These are phyloP conservation scores for Tuber brumale DNA, from an alignment of 495 filamentous ascomycete species.

Conservation along the genomic window DNA sequence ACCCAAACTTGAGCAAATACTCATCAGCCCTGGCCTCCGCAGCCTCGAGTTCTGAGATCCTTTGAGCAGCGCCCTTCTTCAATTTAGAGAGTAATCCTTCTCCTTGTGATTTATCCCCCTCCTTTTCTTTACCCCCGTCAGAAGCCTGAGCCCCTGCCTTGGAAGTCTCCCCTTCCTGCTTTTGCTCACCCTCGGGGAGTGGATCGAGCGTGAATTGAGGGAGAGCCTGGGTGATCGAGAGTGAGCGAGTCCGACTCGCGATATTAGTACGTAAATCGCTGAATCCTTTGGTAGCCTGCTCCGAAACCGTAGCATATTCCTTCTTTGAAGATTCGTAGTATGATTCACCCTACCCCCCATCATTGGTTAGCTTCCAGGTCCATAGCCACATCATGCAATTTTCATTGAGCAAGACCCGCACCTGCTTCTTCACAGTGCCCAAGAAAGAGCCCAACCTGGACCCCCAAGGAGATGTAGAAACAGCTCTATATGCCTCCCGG, in stretches of 20 bases:
- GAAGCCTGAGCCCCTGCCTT: constrained; percentile 40
- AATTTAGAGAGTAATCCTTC: constrained; percentile 62
- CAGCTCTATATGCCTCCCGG: constrained; percentile 89
- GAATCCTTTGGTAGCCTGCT: constrained; percentile 78
- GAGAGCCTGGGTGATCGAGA: constrained; percentile 57
- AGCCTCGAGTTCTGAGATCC: constrained; percentile 82
- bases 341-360: constrained; percentile 59
- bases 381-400: neutral
- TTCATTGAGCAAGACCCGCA: constrained; percentile 37
- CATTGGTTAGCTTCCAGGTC: neutral
- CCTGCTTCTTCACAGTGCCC: constrained; percentile 81
- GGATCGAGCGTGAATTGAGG: constrained; percentile 20
- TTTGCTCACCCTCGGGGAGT: constrained; percentile 29
- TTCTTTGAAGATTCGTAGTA: constrained; percentile 78
- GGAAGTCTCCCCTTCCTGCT: constrained; percentile 43
- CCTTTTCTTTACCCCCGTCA: constrained; percentile 19
- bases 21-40: constrained; percentile 98
- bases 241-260: constrained; percentile 62
- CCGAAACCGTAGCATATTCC: constrained; percentile 69
- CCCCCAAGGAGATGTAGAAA: constrained; percentile 87
- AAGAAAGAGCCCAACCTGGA: constrained; percentile 79
- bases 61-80: constrained; percentile 70
- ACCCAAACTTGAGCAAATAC: constrained; percentile 85
- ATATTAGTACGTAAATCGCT: constrained; percentile 61
- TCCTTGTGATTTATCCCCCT: constrained; percentile 31